Base-by-base conservation (phyloP, 2,329 filamentous ascomycete species). In the Sphaerulina populicola region DNA sequence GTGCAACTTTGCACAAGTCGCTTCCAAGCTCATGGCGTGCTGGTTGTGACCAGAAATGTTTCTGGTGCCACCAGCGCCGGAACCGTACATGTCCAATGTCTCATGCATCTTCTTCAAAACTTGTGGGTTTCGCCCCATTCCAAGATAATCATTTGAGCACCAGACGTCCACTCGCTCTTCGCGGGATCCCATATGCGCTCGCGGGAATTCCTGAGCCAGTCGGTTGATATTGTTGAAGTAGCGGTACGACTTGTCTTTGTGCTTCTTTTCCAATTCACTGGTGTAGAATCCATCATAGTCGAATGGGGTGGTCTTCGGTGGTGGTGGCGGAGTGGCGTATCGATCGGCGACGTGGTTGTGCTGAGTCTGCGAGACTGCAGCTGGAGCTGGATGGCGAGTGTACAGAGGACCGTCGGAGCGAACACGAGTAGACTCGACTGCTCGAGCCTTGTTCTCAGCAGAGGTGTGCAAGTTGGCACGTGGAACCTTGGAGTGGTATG, bases 201-300 rank as follows among this genome's bases (percentile, higher is more conserved):
- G 87, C 29, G 93, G 93, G 57, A 98, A 98, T 59, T 97, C 88
- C 73, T 93, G 88, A 60, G 93, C 93, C 55, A 98, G 78, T 33
- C 93, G 89, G 68, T 98, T 98, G 81, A 98, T 98, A 77, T 98
- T 98, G 79, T 98, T 98, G 77, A 98, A 98, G 76, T 97, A 97
- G 66, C 93, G 88, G 76, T 98, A 98, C 47, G 90, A 96, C 76
- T 96, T 97, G 78, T 98, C 93, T 78, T 94, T 90, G 79, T 95
- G 93, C 76, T 98, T 98, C 80, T 96, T 97, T 63, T 96, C 88
- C 61, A 98, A 73, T 70, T 98, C 91, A 55, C 75, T 75, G 59
- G 83, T 74, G 73, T 97, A 98, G 72, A 96, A 98, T 42, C 70
- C 80, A 64, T 95, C 83, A 66, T 98, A 98, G 71, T 97, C 79